Base-by-base conservation (phyloP, 2,329 filamentous ascomycete species). In the Xylaria sp. region DNA sequence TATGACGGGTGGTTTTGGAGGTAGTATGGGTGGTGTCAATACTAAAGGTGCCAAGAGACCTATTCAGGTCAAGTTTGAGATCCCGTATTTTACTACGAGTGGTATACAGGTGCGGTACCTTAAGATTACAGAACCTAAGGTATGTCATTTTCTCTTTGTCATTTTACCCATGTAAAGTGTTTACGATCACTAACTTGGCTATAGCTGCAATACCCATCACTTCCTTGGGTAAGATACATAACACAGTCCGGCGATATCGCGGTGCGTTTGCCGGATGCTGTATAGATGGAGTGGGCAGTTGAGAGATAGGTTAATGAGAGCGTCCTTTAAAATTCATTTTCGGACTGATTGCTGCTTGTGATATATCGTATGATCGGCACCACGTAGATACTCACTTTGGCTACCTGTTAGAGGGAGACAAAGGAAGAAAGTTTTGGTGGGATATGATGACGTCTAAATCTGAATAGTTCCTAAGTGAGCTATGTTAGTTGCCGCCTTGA, bases 51-150 rank as follows among this genome's bases (percentile, higher is more conserved):
- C 89, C 66, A 99, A 98, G 87, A 86, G 96, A 74, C 96, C 96
- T 0, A 99, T 99, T 77, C 95, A 94, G 81, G 96, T 99, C 84
- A 99, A 99, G 84, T 99, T 99, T 80, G 96, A 99, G 85, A 99
- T 99, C 78, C 96, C 96, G n/a, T 99, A 99, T 83, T 99, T 99
- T 80, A 99, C 96, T n/a, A 99, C 97, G 3, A 97, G 93, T 83
- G 96, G 96, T 72, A 99, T 99, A 75, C 97, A 99, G 82, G 96
- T 99, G 77, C 89, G 96, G 77, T 99, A 99, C 81, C 83, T 99
- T 80, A 99, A 99, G 88, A 99, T 99, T 78, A 98, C 97, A 72
- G 96, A 99, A 83, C 96, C 96, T 56, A 99, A 99, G 93, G 95
- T 97, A 84, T 77, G 88, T n/a, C 38, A 33, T 59, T 10, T 33